Percentiles rank a stretch among this genome's conserved stretches.
Evolutionary conservation across 352 stramenopile genomes (phyloP).

Genomic region (Phytophthora sojae): DNA sequence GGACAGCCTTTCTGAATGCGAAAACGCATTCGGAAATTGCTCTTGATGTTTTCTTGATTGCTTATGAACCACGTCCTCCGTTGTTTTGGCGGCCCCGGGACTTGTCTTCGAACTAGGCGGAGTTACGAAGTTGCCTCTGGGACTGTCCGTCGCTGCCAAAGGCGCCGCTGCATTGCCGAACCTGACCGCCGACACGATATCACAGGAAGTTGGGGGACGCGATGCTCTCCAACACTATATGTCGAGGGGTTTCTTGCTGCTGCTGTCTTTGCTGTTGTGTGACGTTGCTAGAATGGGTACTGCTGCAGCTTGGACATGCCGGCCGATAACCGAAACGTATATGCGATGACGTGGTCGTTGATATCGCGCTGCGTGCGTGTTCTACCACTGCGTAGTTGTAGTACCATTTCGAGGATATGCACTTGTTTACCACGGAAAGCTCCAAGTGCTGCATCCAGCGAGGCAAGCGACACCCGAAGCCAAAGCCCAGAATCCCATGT

Average conservation of each 20-base stretch:
- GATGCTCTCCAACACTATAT: constrained; percentile 19
- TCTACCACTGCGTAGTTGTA: constrained; percentile 46
- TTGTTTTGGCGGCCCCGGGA: no score
- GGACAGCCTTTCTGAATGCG: no score
- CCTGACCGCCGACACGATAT: constrained; percentile 34
- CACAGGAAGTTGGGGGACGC: constrained; percentile 32
- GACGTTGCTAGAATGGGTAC: background rate
- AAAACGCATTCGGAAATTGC: no score
- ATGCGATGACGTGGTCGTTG: constrained; percentile 38
- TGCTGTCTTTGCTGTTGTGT: no score
- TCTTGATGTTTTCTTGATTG: no score
- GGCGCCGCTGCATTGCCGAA: background rate
- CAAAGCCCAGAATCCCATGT: no score
- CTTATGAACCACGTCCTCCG: no score
- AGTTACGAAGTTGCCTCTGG: background rate
- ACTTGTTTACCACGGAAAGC: constrained; percentile 43
- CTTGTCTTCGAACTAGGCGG: background rate
- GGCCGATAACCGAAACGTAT: constrained; percentile 25
- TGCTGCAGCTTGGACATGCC: background rate
- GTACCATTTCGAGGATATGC: constrained; percentile 38
- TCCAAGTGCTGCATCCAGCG: constrained; percentile 25
- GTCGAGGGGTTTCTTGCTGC: background rate
- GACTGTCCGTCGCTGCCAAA: background rate
- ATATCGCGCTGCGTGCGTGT: constrained; percentile 45
- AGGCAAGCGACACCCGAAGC: background rate